Evolutionary conservation across 2,329 filamentous ascomycete genomes (phyloP), one percentile per base, ranked within the genome.

Genomic region (Penicillium sp.): DNA sequence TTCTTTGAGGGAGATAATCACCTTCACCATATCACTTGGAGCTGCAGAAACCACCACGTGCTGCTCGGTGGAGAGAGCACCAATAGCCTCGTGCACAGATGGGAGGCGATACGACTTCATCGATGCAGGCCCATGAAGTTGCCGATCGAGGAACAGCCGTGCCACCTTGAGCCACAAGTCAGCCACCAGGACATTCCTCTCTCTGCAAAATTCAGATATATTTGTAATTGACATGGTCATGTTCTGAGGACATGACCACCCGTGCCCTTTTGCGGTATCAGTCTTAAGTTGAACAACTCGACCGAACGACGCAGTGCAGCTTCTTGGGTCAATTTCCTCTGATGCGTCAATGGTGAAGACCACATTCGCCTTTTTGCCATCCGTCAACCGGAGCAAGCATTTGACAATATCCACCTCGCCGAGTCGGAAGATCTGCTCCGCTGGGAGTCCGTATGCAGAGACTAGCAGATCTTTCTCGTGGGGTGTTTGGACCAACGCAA

Each of bases 211-310:
- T 3, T 54, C 46, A 7, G 53, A 47, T 2, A 64, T 43, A n/a
- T 62, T 54, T 5, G 65, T 52, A 7, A 55, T 54, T 1, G 60
- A 57, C 42, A 64, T 56, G 2, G 47, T 46, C 4, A 56, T 47
- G 21, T 64, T 59, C 10, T 43, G 58, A 0, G 49, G 18, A 5
- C 34, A 44, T 9, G 47, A 47, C 4, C 50, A 42, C 0, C 3
- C 13, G 44, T 32, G 22, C 5, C 13, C 7, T 24, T 13, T 57
- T 8, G 56, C 43, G 8, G 61, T 50, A 8, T 42, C 55, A 32
- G 59, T 62, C 7, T 57, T 59, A 44, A 75, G 53, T 22, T 72
- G 68, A 13, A 75, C 55, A 29, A 74, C 66, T 21, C 56, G 62
- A 1, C 72, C 71, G 49, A 64, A 69, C 14, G 56, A 31, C 1